Percentiles rank a stretch among this genome's conserved stretches.
Conservation (phyloP, 805 yeast species). For the Zygotorulaspora florentina region DNA sequence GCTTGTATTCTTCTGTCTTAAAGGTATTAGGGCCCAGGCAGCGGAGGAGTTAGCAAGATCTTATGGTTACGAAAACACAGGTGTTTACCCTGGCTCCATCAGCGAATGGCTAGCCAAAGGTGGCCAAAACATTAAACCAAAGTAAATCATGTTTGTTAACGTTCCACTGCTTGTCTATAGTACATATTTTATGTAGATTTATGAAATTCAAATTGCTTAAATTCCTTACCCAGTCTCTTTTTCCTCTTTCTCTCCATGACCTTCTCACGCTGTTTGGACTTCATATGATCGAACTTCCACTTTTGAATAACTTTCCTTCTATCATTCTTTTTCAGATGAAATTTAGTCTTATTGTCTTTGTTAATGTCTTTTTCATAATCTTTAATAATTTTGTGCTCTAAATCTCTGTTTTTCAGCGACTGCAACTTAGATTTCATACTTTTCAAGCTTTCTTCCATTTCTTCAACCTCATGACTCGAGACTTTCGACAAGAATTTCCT, state of each 20-base stretch:
- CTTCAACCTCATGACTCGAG: slow-evolving; percentile 45
- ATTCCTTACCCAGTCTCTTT: slow-evolving; percentile 79
- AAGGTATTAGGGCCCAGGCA: slow-evolving; percentile 85
- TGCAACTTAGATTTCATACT: slow-evolving; percentile 66
- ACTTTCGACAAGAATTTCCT: slow-evolving; percentile 41
- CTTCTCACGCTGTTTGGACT: slow-evolving; percentile 66
- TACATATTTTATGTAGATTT: slow-evolving; percentile 19
- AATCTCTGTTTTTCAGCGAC: slow-evolving; percentile 65
- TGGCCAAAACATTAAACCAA: slow-evolving; percentile 20
- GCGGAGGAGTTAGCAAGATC: slow-evolving; percentile 90
- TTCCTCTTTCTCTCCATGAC: slow-evolving; percentile 83
- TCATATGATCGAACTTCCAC: slow-evolving; percentile 74
- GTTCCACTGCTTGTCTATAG: background rate
- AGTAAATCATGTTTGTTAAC: background rate
- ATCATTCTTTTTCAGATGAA: slow-evolving; percentile 64
- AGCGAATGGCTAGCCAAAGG: slow-evolving; percentile 65
- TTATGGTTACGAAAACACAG: slow-evolving; percentile 79
- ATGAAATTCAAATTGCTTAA: slow-evolving; percentile 47
- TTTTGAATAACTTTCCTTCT: slow-evolving; percentile 69
- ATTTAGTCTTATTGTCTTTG: slow-evolving; percentile 49
- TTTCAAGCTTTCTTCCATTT: slow-evolving; percentile 53
- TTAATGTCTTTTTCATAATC: slow-evolving; percentile 53
- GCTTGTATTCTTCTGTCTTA: slow-evolving; percentile 85
- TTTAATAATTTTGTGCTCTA: slow-evolving; percentile 60
- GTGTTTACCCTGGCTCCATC: slow-evolving; percentile 82